Conservation (phyloP, 345 rosid species). For the Adansonia digitata region DNA sequence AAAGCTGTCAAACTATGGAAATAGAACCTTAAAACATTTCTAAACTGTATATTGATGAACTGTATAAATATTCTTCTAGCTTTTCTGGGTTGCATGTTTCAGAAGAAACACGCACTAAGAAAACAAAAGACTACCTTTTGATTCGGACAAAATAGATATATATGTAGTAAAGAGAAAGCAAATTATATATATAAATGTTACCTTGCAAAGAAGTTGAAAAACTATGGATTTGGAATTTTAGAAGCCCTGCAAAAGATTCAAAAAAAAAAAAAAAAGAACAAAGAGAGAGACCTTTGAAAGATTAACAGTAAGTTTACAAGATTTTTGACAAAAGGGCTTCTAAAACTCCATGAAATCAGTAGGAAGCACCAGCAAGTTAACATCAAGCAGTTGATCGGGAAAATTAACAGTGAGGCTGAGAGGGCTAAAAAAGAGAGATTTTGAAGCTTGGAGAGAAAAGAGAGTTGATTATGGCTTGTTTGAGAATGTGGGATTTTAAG, state of each 20-base stretch:
- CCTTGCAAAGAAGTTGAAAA: conserved; percentile 6
- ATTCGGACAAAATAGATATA: not conserved
- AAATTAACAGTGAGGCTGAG: not conserved
- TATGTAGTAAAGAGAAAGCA: not conserved
- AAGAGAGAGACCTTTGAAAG: not conserved
- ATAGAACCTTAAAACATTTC: not conserved
- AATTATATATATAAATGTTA: not conserved
- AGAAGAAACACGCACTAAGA: not conserved
- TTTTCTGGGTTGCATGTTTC: not conserved
- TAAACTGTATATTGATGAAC: not conserved
- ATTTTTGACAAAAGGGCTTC: conserved; percentile 14
- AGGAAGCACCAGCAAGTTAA: not conserved
- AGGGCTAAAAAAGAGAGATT: not conserved
- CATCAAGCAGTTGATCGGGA: not conserved
- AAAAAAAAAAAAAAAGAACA: not conserved
- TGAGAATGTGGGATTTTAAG: too few relatives aligned
- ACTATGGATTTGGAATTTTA: conserved; percentile 16
- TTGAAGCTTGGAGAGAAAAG: not conserved
- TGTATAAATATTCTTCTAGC: not conserved
- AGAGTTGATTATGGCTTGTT: conserved; percentile 14
- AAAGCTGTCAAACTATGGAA: not conserved
- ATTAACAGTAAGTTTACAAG: not conserved
- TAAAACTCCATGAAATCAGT: conserved; percentile 23
- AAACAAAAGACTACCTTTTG: not conserved
- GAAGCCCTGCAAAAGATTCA: conserved; percentile 17